Base-by-base conservation (phyloP, 2,329 filamentous ascomycete genomes). In the Pestalotiopsis sp. region DNA sequence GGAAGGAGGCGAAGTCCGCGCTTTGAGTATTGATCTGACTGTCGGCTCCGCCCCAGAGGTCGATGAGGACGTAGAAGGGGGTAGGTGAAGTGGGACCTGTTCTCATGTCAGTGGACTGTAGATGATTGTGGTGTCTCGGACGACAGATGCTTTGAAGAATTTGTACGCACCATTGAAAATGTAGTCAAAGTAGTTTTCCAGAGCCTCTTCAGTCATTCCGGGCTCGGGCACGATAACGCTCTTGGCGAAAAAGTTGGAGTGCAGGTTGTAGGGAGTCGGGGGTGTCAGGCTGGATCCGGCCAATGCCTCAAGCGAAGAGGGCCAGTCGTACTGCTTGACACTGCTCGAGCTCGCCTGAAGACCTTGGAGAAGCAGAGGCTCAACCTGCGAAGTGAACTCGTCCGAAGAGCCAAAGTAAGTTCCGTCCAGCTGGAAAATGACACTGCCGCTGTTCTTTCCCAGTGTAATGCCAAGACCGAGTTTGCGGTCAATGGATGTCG, bases 231-330 rank as follows among this genome's bases (percentile, higher is more conserved):
- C 70, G 6, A 74, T 74, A 20, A 79, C 73, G 62, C 77, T 78
- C 72, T 81, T 81, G 64, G 80, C 76, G 66, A 78, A 80, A 71
- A 81, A 81, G 38, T 74, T 75, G 56, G 70, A 68, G 23, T 71
- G 75, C 36, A 70, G 70, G 2, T 57, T 25, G 62, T 74, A 70
- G 3, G 69, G 56, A 4, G 20, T 38, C n/a, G 68, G 39, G 14
- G 70, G 66, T 0, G 64, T 52, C 14, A 77, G 70, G 3, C 56
- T 31, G 2, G 72, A 72, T 13, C 59, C 64, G 31, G 69, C 71
- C n/a, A 75, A 62, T 5, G 57, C 27, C 13, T 68, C 72, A 45
- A 77, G 67, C 5, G 73, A 70, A 1, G 73, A 62, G 6, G 72
- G 69, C 74, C 75, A 77, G 23, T 72, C 71, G 11, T 71, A 65